A percentile compares a stretch with the other conserved stretches of the same genome.
These are phyloP conservation scores for Eutrema japonicum DNA, from an alignment of 345 rosid species.

Conservation along the genomic window DNA sequence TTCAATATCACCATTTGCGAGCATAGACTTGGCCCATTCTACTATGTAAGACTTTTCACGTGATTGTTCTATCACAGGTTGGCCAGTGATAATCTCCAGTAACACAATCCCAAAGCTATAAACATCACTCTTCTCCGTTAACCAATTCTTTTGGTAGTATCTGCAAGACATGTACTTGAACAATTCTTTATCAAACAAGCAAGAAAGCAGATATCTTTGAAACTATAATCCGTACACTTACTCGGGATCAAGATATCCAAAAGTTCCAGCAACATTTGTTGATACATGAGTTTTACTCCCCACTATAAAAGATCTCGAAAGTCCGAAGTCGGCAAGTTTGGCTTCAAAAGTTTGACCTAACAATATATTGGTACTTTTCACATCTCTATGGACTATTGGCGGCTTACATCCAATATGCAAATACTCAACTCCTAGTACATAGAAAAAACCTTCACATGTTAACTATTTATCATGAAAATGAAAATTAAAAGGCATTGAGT, in stretches of 20 bases:
- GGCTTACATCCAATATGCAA: conserved; percentile 57
- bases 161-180: conserved; percentile 23
- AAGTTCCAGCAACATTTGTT: conserved; percentile 37
- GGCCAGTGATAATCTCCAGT: conserved; percentile 50
- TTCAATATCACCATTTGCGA: conserved; percentile 31
- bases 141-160: conserved; percentile 39
- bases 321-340: conserved; percentile 55
- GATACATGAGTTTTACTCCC: conserved; percentile 41
- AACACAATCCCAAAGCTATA: conserved; percentile 55
- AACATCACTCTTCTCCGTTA: conserved; percentile 55
- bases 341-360: conserved; percentile 45
- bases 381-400: conserved; percentile 53
- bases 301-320: conserved; percentile 42
- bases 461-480: neutral
- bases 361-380: conserved; percentile 54
- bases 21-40: conserved; percentile 37
- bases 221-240: conserved; percentile 8
- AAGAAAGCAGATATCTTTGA: neutral
- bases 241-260: conserved; percentile 62
- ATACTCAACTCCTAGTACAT: conserved; percentile 44
- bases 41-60: conserved; percentile 29
- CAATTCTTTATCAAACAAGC: neutral
- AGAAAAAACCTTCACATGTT: neutral
- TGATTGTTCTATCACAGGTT: conserved; percentile 25
- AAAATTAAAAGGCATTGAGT: neutral